Evolutionary conservation across 768 basidiomycete species (phyloP), one percentile per base, ranked within the genome.

Genomic region (Phanerochaete carnosa): DNA sequence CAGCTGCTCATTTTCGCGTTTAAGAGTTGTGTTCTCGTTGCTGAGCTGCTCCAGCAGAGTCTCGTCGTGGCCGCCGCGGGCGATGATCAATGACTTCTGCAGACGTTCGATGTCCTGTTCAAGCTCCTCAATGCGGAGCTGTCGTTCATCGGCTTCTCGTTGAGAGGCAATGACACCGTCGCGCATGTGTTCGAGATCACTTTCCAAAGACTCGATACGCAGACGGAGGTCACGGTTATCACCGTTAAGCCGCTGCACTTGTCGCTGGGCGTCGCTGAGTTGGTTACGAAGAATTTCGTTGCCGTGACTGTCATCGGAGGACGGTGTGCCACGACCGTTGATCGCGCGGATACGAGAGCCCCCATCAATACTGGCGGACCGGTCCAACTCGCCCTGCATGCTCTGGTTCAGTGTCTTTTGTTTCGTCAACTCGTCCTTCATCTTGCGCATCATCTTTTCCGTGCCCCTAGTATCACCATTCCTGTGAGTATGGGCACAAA

Each of bases 381-480:
- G 87, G 59, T 96, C 94, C 23, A 96, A 79, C 66, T 98, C 93
- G n/a, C 82, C 74, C 70, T 98, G 94, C 28, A 98, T 84, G 59
- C 81, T 78, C 46, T 86, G 78, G 69, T 94, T 95, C 47, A 87
- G 74, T 50, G 80, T 80, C 77, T 97, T 98, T 75, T 96, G 92
- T 76, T 91, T 95, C 65, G 84, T 90, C 59, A 98, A 77, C 70
- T 98, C 97, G 59, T 95, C 96, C 74, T 94, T 92, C 89, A 98
- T 93, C 66, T 90, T 86, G 65, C 94, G 87, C 80, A 98, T 90
- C 87, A 98, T 94, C 77, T 95, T 97, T 75, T 98, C 97, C 1
- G 95, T 98, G 47, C 94, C 94, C 82, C 92, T 94, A 26, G 3
- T 2, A 28, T 19, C 29, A 22, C n/a, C 15, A 70, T 25, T 61